Base-by-base conservation (phyloP, 345 rosid genomes). In the Isatis tinctoria region DNA sequence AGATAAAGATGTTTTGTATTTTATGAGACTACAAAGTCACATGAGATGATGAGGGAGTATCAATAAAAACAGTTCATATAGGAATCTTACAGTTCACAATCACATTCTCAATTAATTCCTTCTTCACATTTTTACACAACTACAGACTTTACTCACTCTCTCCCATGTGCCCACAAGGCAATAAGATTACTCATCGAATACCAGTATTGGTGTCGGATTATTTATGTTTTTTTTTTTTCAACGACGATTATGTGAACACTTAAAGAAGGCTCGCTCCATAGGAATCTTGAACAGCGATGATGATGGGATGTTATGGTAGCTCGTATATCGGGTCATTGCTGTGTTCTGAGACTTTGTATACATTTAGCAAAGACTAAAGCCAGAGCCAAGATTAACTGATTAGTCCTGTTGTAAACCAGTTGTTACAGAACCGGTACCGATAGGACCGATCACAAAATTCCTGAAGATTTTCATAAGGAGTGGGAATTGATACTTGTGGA, bases 91-190 rank as follows among this genome's bases (percentile, higher is more conserved):
- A 68, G 37, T 79, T 67, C 69, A 68, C 69, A 49, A 27, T 12
- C 68, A 69, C 65, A 69, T 76, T 76, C 79, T 60, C 69, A 51
- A 75, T 67, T 49, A 20, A 60, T 75, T 61, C 67, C 33, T 48
- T 58, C 61, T 14, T 39, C 60, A 41, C 45, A 41, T 48, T 59
- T 47, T 48, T 58, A 66, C 72, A 49, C 68, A 16, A 39, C 10
- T 49, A 22, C 44, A 36, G 45, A 48, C 73, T 59, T 67, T 64
- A 43, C 54, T n/a, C 61, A 61, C 41, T 45, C 4, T 5, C 22
- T 36, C 73, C 78, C 78, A 74, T 67, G 73, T 74, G 78, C 62
- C 53, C 73, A 30, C 10, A 33, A 45, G 47, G 9, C 74, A 6
- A 26, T n/a, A 60, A 41, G 59, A 45, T 33, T 32, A 14, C 57